Base-by-base conservation (phyloP, 2,329 filamentous ascomycete species). In the Aureobasidium sp. region DNA sequence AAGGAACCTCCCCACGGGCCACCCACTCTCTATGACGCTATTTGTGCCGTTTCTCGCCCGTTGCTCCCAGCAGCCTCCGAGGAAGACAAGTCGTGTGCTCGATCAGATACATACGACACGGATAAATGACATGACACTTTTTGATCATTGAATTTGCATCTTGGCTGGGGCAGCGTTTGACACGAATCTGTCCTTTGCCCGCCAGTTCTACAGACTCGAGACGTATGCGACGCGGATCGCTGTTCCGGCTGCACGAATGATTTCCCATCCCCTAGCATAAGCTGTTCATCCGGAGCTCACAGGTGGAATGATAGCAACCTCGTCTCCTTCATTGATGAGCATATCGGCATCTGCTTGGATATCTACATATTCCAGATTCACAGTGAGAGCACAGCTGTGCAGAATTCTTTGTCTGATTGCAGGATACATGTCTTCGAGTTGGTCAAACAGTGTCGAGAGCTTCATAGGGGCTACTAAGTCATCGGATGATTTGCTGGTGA, bases 231-330 rank as follows among this genome's bases (percentile, higher is more conserved):
- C 15, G 12, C 34, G 34, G 34, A 37, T 37, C 3, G 34, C 34
- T 15, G 34, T 37, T 37, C 34, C 34, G 15, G 34, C 34, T 37
- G 34, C 34, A 37, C 12, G 13, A 13, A 15, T 37, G 7, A 37
- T 37, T 37, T 5, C 29, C 29, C 8, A 37, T 13, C 34, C 13
- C 13, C 3, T 37, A 4, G 12, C 29, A 37, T n/a, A 23, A 17
- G 15, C 15, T 42, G 36, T 37, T 82, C 73, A 94, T 5, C 90
- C 90, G 41, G 90, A 91, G 78, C 90, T 95, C 67, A 95, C 91
- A 10, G 91, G 90, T 37, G 91, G 90, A 62, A 95, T 93, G 39
- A 95, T 88, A 46, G 88, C 91, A 61, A 95, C 89, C 76, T 95
- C 91, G 71, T 95, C 90, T 32, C 87, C 89, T 65, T 84, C 84